Base-by-base conservation (phyloP, 2,329 filamentous ascomycete species). In the Annulohypoxylon truncatum region DNA sequence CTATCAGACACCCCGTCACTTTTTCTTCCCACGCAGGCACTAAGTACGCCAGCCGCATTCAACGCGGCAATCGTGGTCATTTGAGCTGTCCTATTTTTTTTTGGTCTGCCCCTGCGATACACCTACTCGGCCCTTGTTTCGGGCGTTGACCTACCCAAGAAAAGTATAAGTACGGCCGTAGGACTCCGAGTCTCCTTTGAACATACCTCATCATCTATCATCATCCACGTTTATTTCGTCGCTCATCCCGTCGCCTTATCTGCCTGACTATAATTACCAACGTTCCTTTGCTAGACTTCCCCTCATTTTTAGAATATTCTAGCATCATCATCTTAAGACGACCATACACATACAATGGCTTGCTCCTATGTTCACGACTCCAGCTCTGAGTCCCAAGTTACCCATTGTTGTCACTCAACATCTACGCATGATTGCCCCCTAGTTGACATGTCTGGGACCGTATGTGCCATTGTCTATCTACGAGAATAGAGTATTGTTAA, bases 91-190 rank as follows among this genome's bases (percentile, higher is more conserved):
- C 44, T 55, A 15, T 48, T 48, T 58, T 66, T 66, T 52, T 64
- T 57, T 48, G 22, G 28, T 28, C 50, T 54, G 42, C 61, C 64
- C 64, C 61, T 66, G 56, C 64, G 61, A 64, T 63, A 57, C 52
- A 55, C 38, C 38, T 61, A 28, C 55, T 62, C 54, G 65, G 65
- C 51, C 65, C 61, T 65, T 68, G 64, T 68, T 68, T 64, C 61
- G 64, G 54, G 64, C 29, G 51, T 58, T 51, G 62, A 55, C 62
- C 50, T 56, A 56, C 40, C 28, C 29, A 47, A 26, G 53, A 66
- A 64, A 64, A 66, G 60, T 69, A 69, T 69, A 69, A 69, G 64
- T 69, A 69, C 67, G 60, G 67, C 67, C 64, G 67, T 69, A 67
- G 59, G 35, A 52, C 54, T 61, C 56, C 57, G 64, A 55, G 26